Evolutionary conservation across 176 grass and related monocot species (phyloP), one percentile per base, ranked within the genome.

Genomic region (Ensete glaucum): DNA sequence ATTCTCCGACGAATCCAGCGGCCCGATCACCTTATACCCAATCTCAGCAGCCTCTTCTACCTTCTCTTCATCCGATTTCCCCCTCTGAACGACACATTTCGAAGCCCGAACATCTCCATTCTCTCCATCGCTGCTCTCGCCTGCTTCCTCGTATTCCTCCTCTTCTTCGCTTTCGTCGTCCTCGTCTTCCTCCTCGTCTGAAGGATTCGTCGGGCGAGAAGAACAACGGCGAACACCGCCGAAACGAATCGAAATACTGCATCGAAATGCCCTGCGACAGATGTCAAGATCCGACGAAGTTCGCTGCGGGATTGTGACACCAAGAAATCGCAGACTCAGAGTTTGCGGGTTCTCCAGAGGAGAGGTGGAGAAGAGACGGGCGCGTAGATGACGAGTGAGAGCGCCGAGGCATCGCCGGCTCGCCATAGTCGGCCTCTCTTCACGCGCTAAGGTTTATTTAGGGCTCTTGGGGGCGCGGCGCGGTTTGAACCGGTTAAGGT

Each of bases 21-120:
- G 75, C 1, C 90, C 90, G 1, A 87, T 4, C 49, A 99, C 95
- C 62, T 62, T 81, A 77, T 99, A 99, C 9, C 95, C 95, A 70
- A 99, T 91, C 78, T 91, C 90, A 27, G 79, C 53, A 53, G 95
- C 90, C 79, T 99, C 95, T 9, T 73, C 78, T 53, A 74, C 29
- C 86, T 84, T 94, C 84, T 94, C 88, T 76, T 99, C 95, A 75
- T 87, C 84, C 57, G 95, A 87, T 85, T 98, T 98, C 76, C 95
- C 95, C 60, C 88, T 85, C 3, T 85, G 82, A 5, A 86, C 63
- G 25, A 73, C 67, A 49, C 85, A 77, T 62, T 81, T 93, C 24
- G 90, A 75, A 67, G 80, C 90, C 53, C 73, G 20, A 52, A 73
- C 74, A 51, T 79, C 83, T 21, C 69, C 82, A 29, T 57, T 78